A percentile compares a stretch with the other conserved stretches of the same genome.
These are phyloP conservation scores for Pestalotiopsis sp. DNA, from an alignment of 2,329 filamentous ascomycete species.

Conservation along the genomic window DNA sequence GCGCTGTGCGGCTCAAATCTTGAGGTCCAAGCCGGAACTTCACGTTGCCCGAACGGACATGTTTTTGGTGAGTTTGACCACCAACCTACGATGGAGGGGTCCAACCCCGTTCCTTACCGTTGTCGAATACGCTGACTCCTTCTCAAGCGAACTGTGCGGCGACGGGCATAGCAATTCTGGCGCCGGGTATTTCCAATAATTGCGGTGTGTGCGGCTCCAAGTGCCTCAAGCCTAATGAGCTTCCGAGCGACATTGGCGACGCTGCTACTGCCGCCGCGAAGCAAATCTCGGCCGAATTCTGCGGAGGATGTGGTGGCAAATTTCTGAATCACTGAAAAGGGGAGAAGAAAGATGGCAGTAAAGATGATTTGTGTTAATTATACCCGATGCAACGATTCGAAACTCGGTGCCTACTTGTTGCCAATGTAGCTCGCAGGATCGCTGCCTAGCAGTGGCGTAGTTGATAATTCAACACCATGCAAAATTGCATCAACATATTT, in stretches of 20 bases:
- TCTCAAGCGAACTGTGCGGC: constrained; percentile 52
- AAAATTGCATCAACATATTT: too few species aligned
- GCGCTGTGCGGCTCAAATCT: constrained; percentile 48
- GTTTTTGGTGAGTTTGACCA: constrained; percentile 32
- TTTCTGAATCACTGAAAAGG: constrained; percentile 22
- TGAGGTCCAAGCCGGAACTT: constrained; percentile 33
- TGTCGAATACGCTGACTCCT: background rate
- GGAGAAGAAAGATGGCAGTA: background rate
- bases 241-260: constrained; percentile 31
- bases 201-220: constrained; percentile 58
- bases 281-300: constrained; percentile 29
- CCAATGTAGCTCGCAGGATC: too few species aligned
- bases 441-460: too few species aligned
- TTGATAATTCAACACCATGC: too few species aligned
- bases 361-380: too few species aligned
- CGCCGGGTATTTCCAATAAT: constrained; percentile 53
- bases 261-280: constrained; percentile 22
- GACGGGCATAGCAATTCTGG: constrained; percentile 56
- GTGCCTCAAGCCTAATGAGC: constrained; percentile 47
- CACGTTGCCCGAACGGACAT: constrained; percentile 42
- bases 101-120: too few species aligned
- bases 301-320: constrained; percentile 33
- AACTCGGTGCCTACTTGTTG: too few species aligned
- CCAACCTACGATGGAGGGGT: background rate
- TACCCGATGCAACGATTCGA: too few species aligned